Base-by-base conservation (phyloP, 345 rosid genomes). In the Hibiscus syriacus region DNA sequence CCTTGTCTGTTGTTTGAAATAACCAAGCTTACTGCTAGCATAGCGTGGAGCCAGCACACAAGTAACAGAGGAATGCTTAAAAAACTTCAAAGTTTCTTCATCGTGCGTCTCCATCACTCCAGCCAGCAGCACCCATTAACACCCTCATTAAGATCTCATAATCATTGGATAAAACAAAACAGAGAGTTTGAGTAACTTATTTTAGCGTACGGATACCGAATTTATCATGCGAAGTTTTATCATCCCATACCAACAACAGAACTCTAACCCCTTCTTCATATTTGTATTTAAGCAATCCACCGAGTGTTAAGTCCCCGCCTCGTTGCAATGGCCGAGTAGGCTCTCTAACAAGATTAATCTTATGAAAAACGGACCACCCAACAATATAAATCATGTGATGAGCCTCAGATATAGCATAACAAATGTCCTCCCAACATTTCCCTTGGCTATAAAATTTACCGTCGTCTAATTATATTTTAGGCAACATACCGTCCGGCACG, bases 381-480 rank as follows among this genome's bases (percentile, higher is more conserved):
- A 75, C 85, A 2, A 94, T 71, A 78, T 94, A 94, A 49, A 94
- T 73, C 89, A 94, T n/a, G 71, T 94, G 98, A 58, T 94, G 99
- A 75, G 99, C 99, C 69, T 91, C 99, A 0, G 86, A 84, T 10
- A 94, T 80, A 0, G 99, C 97, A 70, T 80, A 64, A 48, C 99
- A 91, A 29, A 94, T 86, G 72, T 94, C 99, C 74, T 94, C 99
- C 99, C 99, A 94, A 64, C 99, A 94, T 4, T 77, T 82, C 0
- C 68, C 80, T 0, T 80, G 91, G 73, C 50, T 67, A 54, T 77
- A 91, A 52, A 80, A 75, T 55, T 70, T 70, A 48, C 88, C 83
- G 0, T 58, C 74, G 10, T 88, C 93, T 62, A 91, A 54, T 29
- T 67, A 39, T 16, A 91, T 82, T 32, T 73, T 70, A 2, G 88